A percentile compares a stretch with the other conserved stretches of the same genome.
Conservation (phyloP, 2,329 filamentous ascomycete genomes). For the Trichoderma koningiopsis region DNA sequence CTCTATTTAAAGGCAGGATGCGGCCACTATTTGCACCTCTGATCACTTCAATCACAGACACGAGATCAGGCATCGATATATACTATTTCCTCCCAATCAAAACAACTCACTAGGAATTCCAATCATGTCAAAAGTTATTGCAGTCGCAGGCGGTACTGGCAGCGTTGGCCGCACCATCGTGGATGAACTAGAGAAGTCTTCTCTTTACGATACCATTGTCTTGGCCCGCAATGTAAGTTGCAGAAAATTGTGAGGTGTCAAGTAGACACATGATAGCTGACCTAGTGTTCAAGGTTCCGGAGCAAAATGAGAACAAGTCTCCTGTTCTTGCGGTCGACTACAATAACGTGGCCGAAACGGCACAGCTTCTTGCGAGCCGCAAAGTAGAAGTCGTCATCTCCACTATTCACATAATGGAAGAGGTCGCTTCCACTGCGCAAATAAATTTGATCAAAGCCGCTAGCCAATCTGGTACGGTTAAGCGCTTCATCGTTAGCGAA, state of each 20-base stretch:
- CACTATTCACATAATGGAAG: conserved; percentile 13
- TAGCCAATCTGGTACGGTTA: conserved; percentile 12
- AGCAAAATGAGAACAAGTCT: not conserved
- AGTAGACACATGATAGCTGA: not conserved
- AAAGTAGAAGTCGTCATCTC: conserved; percentile 23
- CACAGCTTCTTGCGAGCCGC: not conserved
- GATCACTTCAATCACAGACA: not conserved
- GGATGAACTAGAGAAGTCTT: conserved; percentile 8
- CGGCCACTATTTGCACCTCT: not conserved
- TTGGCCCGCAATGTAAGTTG: conserved; percentile 10
- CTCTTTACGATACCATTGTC: conserved; percentile 3
- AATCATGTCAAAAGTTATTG: conserved; percentile 16
- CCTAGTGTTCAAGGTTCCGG: not conserved
- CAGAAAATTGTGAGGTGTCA: not conserved
- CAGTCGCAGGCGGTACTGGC: conserved; percentile 15
- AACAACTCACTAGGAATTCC: not conserved
- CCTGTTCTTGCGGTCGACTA: conserved; percentile 21
- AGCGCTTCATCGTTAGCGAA: conserved; percentile 22
- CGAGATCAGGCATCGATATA: not conserved
- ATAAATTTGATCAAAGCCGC: conserved; percentile 22
- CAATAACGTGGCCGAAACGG: conserved; percentile 9
- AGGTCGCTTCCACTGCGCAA: not conserved
- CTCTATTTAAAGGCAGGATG: not conserved
- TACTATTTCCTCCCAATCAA: not conserved
- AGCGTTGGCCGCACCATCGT: conserved; percentile 12